These are phyloP conservation scores for Carnegiea gigantea DNA, from an alignment of 179 eudicot species.

Conservation along the genomic window DNA sequence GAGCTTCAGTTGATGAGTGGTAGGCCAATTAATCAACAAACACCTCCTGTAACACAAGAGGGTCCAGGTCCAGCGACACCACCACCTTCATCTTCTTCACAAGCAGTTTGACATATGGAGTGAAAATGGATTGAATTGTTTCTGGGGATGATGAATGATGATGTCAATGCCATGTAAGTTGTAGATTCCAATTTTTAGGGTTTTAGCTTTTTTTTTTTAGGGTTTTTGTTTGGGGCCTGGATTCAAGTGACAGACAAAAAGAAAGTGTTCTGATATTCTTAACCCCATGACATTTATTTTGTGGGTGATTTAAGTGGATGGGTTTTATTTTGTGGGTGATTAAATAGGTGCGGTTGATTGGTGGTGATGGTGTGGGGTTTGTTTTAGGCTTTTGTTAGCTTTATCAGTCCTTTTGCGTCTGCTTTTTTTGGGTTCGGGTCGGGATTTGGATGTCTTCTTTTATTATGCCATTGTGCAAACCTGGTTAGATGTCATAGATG, in stretches of 20 bases:
- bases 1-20: slow-evolving; percentile 71
- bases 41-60: slow-evolving; percentile 19
- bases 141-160: neutral
- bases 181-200: slow-evolving; percentile 11
- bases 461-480: slow-evolving; percentile 29
- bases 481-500: neutral
- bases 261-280: slow-evolving; percentile 13
- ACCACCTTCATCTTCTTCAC: slow-evolving; percentile 22
- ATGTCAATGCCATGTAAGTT: slow-evolving; percentile 15
- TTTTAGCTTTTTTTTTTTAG: neutral
- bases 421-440: neutral
- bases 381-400: slow-evolving; percentile 16
- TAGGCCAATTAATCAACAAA: slow-evolving; percentile 16
- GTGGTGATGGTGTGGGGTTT: neutral
- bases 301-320: neutral
- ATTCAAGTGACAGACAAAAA: slow-evolving; percentile 5
- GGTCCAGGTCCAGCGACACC: slow-evolving; percentile 6
- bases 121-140: too few species aligned
- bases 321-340: slow-evolving; percentile 8
- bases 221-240: neutral
- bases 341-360: too few species aligned
- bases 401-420: neutral
- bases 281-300: slow-evolving; percentile 24
- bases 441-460: neutral
- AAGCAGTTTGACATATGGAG: slow-evolving; percentile 18